Conservation (phyloP, 1,139 yeast genomes). For the Yamadazyma dushanensis region DNA sequence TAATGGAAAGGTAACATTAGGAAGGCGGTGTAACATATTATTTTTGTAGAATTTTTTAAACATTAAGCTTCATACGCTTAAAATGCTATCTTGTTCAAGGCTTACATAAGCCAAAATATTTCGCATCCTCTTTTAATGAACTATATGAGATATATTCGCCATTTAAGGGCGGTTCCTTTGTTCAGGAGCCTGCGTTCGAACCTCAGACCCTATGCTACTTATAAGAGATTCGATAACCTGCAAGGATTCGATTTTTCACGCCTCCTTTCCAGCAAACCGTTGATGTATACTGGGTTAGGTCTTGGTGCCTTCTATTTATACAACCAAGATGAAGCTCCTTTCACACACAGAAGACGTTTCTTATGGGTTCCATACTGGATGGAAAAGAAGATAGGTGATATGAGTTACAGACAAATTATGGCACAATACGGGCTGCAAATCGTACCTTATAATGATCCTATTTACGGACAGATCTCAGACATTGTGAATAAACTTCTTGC, state of each 20-base stretch:
- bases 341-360: constrained; percentile 70
- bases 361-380: constrained; percentile 70
- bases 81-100: no score
- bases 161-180: no score
- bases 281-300: constrained; percentile 22
- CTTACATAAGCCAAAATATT: no score
- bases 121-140: not conserved
- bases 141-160: not conserved
- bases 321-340: constrained; percentile 80
- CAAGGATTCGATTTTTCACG: constrained; percentile 11
- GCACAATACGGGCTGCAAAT: constrained; percentile 45
- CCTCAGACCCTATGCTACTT: constrained; percentile 12
- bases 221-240: constrained; percentile 22
- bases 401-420: constrained; percentile 63
- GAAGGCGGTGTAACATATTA: no score
- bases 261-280: constrained; percentile 19
- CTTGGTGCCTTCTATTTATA: constrained; percentile 51
- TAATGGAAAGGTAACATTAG: not conserved
- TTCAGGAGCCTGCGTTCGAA: not conserved
- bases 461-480: constrained; percentile 51
- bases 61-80: no score
- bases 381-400: constrained; percentile 68
- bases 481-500: constrained; percentile 68
- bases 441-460: constrained; percentile 55
- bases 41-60: no score